Conservation (phyloP, 768 basidiomycete species). For the Tricholoma furcatifolium region DNA sequence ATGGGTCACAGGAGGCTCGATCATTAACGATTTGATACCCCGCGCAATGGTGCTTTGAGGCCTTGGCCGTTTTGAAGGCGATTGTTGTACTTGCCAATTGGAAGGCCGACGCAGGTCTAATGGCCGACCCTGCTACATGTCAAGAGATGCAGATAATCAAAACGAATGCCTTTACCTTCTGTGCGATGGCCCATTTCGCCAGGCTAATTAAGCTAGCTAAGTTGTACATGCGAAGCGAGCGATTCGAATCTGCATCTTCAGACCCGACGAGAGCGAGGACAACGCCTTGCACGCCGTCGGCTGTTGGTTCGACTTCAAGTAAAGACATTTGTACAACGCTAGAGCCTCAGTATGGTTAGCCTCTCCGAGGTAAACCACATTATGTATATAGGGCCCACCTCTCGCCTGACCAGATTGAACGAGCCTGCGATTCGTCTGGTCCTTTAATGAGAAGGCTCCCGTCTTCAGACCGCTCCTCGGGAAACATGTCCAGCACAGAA, state of each 20-base stretch:
- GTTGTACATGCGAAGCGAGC: conserved; percentile 80
- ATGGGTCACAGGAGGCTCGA: conserved; percentile 28
- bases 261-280: conserved; percentile 75
- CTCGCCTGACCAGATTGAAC: conserved; percentile 76
- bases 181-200: conserved; percentile 69
- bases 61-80: conserved; percentile 48
- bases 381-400: conserved; percentile 41
- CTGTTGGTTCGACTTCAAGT: conserved; percentile 64
- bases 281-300: conserved; percentile 60
- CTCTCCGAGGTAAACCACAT: background rate
- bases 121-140: conserved; percentile 47
- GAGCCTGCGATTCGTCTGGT: conserved; percentile 69
- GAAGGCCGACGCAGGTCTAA: conserved; percentile 55
- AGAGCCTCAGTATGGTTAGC: background rate
- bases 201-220: conserved; percentile 71
- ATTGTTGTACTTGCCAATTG: conserved; percentile 50
- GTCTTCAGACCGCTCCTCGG: conserved; percentile 62
- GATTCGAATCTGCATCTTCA: conserved; percentile 55
- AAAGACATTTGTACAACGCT: conserved; percentile 80
- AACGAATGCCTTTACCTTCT: conserved; percentile 46
- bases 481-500: conserved; percentile 82
- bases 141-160: conserved; percentile 4
- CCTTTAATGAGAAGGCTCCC: conserved; percentile 51
- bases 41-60: conserved; percentile 59
- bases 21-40: conserved; percentile 55